Base-by-base conservation (phyloP, 2,329 filamentous ascomycete species). In the Diplodia scrobiculata region DNA sequence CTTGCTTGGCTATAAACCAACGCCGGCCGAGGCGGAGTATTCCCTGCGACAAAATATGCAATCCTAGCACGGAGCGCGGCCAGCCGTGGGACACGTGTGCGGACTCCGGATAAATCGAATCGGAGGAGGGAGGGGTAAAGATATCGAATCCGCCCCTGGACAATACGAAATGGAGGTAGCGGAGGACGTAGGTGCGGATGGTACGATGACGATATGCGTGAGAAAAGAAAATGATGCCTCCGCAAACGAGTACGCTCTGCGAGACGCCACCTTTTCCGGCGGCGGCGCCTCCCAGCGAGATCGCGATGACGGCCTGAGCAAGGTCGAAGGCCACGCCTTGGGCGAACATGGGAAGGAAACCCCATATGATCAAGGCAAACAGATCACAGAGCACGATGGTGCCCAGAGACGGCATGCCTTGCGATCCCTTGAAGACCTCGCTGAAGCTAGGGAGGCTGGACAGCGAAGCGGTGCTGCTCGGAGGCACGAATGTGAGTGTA, bases 241-340 rank as follows among this genome's bases (percentile, higher is more conserved):
- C 84, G 75, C 89, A 92, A 48, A 89, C 85, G 60, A 90, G 83
- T 54, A 91, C 86, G 73, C 89, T 91, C 72, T 88, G 87, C 65
- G 88, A 88, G 4, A 89, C 87, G 62, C 88, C 87, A 68, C 88
- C 86, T 70, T 84, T 85, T 7, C 87, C 86, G 69, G 85, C 87
- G 7, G 87, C 89, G 67, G 92, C 92, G 68, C 92, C 93, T 68
- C 93, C 93, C 11, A 97, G 82, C 0, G 92, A 96, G 67, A 97
- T 87, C 67, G 93, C 93, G 74, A 97, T 96, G 74, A 97, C 92
- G 67, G 94, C 91, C 78, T 97, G 94, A 68, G 93, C 92, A 63
- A 97, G 84, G 75, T 97, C 93, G 71, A 97, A 84, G 67, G 94
- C 89, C 73, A 96, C 89, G 74, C 91, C 91, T 76, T 97, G 93